Conservation (phyloP, 1,139 yeast species). For the Diutina scorzettiae region DNA sequence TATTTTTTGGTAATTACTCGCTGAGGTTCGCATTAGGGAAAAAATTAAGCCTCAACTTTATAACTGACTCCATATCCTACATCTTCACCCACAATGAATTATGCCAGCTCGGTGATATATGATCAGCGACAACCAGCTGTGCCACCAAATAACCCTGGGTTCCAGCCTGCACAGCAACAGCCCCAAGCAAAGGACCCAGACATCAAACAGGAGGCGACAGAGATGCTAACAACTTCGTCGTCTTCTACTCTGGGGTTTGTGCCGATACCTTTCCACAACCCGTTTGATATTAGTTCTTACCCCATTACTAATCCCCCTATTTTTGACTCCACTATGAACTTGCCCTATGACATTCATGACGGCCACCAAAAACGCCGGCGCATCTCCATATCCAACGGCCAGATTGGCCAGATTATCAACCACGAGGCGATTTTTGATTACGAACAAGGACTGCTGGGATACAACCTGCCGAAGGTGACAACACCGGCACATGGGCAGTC, state of each 20-base stretch:
- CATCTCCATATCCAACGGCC: conserved; percentile 70
- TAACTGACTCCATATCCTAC: neutral
- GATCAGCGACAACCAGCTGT: conserved; percentile 1
- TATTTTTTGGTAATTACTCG: too few species aligned
- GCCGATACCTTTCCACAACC: conserved; percentile 17
- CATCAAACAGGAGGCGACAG: neutral
- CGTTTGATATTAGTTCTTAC: conserved; percentile 34
- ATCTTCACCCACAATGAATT: neutral
- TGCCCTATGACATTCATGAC: conserved; percentile 25
- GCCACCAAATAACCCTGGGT: neutral
- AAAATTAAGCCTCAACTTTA: neutral
- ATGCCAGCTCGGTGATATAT: neutral
- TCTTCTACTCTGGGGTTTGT: neutral
- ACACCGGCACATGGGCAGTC: too few species aligned
- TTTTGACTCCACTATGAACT: conserved; percentile 41
- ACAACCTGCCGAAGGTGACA: neutral
- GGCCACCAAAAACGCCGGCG: conserved; percentile 43
- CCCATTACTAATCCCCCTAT: conserved; percentile 59
- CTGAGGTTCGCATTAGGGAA: neutral
- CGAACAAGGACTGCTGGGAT: neutral
- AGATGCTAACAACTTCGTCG: neutral
- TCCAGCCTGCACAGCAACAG: neutral
- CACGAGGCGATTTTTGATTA: conserved; percentile 28
- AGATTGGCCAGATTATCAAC: conserved; percentile 54
- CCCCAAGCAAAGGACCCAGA: neutral